Base-by-base conservation (phyloP, 2,329 filamentous ascomycete genomes). In the Diaporthe sp. region DNA sequence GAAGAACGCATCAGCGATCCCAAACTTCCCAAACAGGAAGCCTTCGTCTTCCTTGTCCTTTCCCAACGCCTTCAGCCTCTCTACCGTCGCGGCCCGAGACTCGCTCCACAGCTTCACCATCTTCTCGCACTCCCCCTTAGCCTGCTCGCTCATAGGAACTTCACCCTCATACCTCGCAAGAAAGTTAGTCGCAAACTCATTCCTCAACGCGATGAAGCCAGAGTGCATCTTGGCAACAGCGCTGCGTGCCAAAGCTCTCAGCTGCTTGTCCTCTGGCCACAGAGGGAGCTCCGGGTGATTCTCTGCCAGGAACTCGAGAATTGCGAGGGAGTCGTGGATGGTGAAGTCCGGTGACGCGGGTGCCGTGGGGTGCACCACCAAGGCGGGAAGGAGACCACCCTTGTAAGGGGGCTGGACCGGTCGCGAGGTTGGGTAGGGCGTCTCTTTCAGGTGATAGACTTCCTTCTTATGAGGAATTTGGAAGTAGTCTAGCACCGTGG, bases 281-380 rank as follows among this genome's bases (percentile, higher is more conserved):
- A 57, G 54, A 5, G 22, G 5, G 19, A 33, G 54, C 30, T 35
- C 30, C 30, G 54, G 54, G 30, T 57, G 54, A 30, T 30, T 57
- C 2, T 57, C 54, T 3, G 54, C 54, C 25, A 57, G 54, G 54
- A 57, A 57, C 30, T 57, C 54, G 54, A 57, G 0, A 35, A 57
- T 57, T 30, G 54, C 54, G 19, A 57, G 54, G 54, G 54, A 57
- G 54, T 57, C 54, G 19, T 57, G 19, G 54, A 57, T 57, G 54
- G 30, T 57, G 30, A 35, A 57, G 17, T 57, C 54, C 9, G 54
- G 10, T 35, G 54, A 33, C 30, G 35, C 30, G 30, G 30, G 7
- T 4, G 30, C 30, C 19, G 30, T 22, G 19, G 54, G 19, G 1
- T 35, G 30, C 30, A 57, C 54, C 30, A 35, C 54, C 19, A 57